Evolutionary conservation across 1,284 basidiomycete species (phyloP).

Genomic region (Cryptococcus sp.): DNA sequence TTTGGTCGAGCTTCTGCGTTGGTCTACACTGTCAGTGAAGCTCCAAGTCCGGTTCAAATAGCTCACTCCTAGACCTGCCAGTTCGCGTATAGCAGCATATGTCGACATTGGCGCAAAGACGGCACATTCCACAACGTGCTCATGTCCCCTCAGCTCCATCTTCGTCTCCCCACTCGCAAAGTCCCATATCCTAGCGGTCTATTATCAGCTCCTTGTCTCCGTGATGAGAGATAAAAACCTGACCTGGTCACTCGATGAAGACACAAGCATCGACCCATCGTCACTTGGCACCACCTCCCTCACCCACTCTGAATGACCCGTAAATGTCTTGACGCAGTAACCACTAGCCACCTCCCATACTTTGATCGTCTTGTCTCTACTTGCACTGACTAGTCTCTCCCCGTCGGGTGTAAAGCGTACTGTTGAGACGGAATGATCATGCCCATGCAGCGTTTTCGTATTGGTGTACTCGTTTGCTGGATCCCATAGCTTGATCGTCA

Average conservation of each 20-base stretch:
- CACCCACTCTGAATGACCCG: constrained; percentile 66
- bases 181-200: constrained; percentile 82
- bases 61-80: constrained; percentile 65
- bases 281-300: constrained; percentile 63
- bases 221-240: constrained; percentile 17
- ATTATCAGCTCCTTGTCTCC: constrained; percentile 6
- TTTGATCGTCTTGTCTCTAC: constrained; percentile 77
- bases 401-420: constrained; percentile 80
- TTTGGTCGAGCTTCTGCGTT: constrained; percentile 40
- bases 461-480: constrained; percentile 83
- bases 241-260: constrained; percentile 80
- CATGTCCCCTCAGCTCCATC: constrained; percentile 77
- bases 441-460: constrained; percentile 76
- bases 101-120: constrained; percentile 72
- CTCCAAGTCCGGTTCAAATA: too few relatives aligned
- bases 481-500: constrained; percentile 90
- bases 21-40: background rate
- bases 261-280: constrained; percentile 68
- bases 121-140: constrained; percentile 77
- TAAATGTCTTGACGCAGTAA: constrained; percentile 61
- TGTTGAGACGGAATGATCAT: constrained; percentile 83
- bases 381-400: constrained; percentile 74
- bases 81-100: constrained; percentile 69
- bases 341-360: constrained; percentile 81
- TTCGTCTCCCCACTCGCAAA: constrained; percentile 68